A percentile compares a stretch with the other conserved stretches of the same genome.
Conservation (phyloP, 163 green algal species). For the Chlamydomonas reinhardtii region DNA sequence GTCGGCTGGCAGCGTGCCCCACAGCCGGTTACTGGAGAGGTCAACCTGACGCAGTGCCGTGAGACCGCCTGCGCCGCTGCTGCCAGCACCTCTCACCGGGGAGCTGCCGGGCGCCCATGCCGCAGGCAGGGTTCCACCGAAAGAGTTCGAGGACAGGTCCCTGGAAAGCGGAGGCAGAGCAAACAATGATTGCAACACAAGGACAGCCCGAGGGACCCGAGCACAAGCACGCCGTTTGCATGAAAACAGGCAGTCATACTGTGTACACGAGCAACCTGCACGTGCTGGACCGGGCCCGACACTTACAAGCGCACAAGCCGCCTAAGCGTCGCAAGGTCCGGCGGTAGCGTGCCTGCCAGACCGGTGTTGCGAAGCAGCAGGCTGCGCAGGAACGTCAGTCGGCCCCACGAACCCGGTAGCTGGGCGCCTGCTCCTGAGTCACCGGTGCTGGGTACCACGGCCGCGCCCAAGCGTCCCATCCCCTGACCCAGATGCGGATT, state of each 20-base stretch:
- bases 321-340: constrained; percentile 36
- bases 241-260: too few species aligned
- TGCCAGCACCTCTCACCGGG: too few species aligned
- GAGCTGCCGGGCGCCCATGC: background rate
- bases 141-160: constrained; percentile 43
- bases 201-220: too few species aligned
- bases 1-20: constrained; percentile 15
- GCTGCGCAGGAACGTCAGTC: constrained; percentile 40
- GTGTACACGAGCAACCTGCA: too few species aligned
- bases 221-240: too few species aligned
- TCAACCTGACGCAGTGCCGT: constrained; percentile 12
- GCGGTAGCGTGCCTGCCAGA: constrained; percentile 52
- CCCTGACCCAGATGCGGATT: constrained; percentile 40
- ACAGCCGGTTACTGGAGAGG: constrained; percentile 39
- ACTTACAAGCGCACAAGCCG: constrained; percentile 49
- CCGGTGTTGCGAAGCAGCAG: constrained; percentile 54
- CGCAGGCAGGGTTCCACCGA: constrained; percentile 32
- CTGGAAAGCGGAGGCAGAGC: too few species aligned
- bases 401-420: constrained; percentile 47
- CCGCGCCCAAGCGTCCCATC: too few species aligned
- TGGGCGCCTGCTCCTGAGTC: background rate
- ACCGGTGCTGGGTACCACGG: too few species aligned
- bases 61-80: background rate
- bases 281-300: too few species aligned
- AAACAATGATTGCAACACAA: background rate